These are phyloP conservation scores for Suhomyces wounanorum DNA, from an alignment of 1,139 yeast species.

Conservation along the genomic window DNA sequence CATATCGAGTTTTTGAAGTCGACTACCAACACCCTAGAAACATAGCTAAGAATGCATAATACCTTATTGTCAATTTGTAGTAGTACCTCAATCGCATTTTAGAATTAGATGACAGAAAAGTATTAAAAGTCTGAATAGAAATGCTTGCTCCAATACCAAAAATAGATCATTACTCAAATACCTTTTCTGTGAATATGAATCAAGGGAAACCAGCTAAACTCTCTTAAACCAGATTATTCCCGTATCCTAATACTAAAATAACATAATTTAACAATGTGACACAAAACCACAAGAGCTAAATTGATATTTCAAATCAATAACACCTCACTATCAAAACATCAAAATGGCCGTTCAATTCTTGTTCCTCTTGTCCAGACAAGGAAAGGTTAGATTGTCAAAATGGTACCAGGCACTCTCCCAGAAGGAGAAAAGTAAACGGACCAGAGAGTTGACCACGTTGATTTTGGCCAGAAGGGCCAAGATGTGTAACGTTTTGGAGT, in stretches of 20 bases:
- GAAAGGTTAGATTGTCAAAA: slow-evolving; percentile 87
- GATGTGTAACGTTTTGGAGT: slow-evolving; percentile 95
- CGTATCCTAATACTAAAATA: too few relatives aligned
- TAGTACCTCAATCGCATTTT: neutral
- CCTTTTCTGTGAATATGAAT: too few relatives aligned
- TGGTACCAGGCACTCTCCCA: slow-evolving; percentile 87
- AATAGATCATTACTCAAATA: too few relatives aligned
- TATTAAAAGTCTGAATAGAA: too few relatives aligned
- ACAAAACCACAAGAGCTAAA: neutral
- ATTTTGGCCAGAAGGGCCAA: slow-evolving; percentile 84
- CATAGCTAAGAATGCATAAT: neutral
- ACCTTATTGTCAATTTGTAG: neutral
- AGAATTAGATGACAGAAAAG: too few relatives aligned
- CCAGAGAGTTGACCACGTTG: slow-evolving; percentile 82
- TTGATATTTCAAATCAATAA: neutral
- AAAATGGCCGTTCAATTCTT: slow-evolving; percentile 75
- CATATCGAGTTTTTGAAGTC: slow-evolving; percentile 46
- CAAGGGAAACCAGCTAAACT: too few relatives aligned
- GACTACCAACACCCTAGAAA: slow-evolving; percentile 26
- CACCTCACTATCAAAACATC: neutral
- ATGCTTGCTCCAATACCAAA: too few relatives aligned
- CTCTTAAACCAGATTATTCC: too few relatives aligned
- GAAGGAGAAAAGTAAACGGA: slow-evolving; percentile 81
- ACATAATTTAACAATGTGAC: too few relatives aligned
- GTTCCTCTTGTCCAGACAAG: slow-evolving; percentile 86